Conservation (phyloP, 2,329 filamentous ascomycete species). For the Aureobasidium leucospermi region DNA sequence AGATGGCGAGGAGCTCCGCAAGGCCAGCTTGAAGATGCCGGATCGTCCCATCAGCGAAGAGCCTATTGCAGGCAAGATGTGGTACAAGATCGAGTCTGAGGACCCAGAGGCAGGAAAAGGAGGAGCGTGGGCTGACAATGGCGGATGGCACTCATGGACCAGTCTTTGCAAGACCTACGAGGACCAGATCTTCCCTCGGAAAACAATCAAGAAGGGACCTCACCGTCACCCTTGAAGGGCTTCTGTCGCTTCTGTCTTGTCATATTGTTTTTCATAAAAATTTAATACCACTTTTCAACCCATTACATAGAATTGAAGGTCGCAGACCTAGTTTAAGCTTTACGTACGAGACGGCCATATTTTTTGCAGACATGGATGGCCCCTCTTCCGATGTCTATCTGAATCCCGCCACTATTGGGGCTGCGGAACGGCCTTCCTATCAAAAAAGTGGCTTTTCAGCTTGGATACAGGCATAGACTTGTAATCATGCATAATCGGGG, state of each 20-base stretch:
- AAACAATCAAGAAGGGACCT: constrained; percentile 4
- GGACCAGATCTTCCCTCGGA: constrained; percentile 17
- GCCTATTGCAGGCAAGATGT: constrained; percentile 21
- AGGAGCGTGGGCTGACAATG: constrained; percentile 25
- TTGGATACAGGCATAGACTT: background rate
- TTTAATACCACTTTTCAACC: background rate
- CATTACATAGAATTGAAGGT: background rate
- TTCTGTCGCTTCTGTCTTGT: background rate
- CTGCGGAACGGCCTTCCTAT: background rate
- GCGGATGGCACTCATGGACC: constrained; percentile 24
- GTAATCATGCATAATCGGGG: background rate
- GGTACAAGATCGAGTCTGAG: constrained; percentile 20
- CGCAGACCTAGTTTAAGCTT: background rate
- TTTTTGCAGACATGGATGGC: background rate
- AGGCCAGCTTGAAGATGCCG: constrained; percentile 16
- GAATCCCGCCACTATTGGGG: background rate
- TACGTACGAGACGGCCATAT: background rate
- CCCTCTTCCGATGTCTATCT: background rate
- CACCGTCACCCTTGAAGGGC: background rate
- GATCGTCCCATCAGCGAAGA: constrained; percentile 17
- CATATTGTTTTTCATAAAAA: background rate
- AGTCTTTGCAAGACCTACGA: constrained; percentile 20
- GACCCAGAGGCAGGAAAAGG: constrained; percentile 19
- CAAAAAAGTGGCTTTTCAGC: background rate
- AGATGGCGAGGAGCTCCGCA: constrained; percentile 19